phyloP scores from a whole-genome alignment of 1,284 basidiomycete species.

The Athelia psychrophila region DNA sequence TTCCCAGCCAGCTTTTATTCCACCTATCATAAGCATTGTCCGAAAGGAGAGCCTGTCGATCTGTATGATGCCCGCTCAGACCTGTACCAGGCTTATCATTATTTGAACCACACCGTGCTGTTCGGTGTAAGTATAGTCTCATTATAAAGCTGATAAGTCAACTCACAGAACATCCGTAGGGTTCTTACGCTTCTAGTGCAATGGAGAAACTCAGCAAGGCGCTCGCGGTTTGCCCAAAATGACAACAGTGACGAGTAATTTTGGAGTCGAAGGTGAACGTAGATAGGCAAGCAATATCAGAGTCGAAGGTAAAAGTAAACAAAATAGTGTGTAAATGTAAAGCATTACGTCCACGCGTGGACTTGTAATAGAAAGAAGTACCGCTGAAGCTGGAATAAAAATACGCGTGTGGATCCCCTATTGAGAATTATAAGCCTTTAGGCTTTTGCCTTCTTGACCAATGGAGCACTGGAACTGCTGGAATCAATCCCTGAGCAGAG shows the following conservation, averaged over 20 bases:
- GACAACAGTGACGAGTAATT: slow-evolving; percentile 7
- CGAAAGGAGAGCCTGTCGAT: slow-evolving; percentile 64
- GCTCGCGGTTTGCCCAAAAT: slow-evolving; percentile 28
- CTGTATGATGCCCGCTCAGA: slow-evolving; percentile 71
- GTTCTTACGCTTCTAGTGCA: slow-evolving; percentile 55
- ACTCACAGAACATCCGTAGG: slow-evolving; percentile 30
- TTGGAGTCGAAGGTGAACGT: neutral
- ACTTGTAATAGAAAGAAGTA: too few species aligned
- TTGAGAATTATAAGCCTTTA: neutral
- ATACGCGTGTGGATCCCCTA: too few species aligned
- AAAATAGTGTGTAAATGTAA: neutral
- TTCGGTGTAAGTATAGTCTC: slow-evolving; percentile 54
- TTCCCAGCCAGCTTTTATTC: slow-evolving; percentile 70
- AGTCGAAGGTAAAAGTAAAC: neutral
- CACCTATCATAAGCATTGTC: slow-evolving; percentile 69
- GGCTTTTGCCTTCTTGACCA: neutral
- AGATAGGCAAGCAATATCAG: neutral
- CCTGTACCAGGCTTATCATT: slow-evolving; percentile 86
- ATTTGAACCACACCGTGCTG: slow-evolving; percentile 78
- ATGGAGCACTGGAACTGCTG: neutral
- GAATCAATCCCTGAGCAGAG: neutral
- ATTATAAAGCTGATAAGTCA: neutral
- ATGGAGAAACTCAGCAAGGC: slow-evolving; percentile 53
- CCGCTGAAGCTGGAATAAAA: too few species aligned
- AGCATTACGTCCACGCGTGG: too few species aligned